Base-by-base conservation (phyloP, 2,329 filamentous ascomycete species). In the Colletotrichum australisinense region DNA sequence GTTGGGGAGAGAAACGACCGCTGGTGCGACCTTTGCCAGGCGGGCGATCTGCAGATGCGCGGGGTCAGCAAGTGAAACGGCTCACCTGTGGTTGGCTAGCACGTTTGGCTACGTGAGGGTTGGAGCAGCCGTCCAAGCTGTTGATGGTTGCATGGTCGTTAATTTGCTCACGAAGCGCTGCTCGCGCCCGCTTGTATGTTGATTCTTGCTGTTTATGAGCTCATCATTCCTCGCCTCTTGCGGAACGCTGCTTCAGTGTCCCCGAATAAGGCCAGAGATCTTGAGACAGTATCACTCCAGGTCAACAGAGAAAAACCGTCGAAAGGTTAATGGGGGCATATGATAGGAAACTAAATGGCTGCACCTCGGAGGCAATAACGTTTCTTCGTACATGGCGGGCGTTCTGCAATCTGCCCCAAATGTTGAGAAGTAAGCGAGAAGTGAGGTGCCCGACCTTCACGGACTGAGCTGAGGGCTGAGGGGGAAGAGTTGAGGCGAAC, bases 121-220 rank as follows among this genome's bases (percentile, higher is more conserved):
- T 63, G 69, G 65, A 52, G 42, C 32, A 30, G 30, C 63, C 38
- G 58, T 53, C 49, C 12, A 42, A 42, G 38, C 38, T 49, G 42
- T 65, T 58, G 42, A 55, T 65, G 62, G 60, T 59, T 42, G 62
- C 67, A 69, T 65, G 35, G 22, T 53, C 49, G 22, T 28, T 56
- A 49, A 63, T 62, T 46, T 62, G 30, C 52, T 46, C 63, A 38
- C 57, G 68, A 63, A 58, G 55, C 72, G 72, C 72, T 72, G 72
- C 53, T 68, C 63, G 68, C 68, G 72, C 68, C 72, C 57, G 52
- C 59, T 46, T 24, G 12, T 28, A 55, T 42, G 58, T 38, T 38
- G 72, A 72, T 72, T 63, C n/a, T 68, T 73, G 53, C 71, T 60
- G 63, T 72, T 58, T n/a, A 49, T 66, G 38, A 73, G 56, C 67